A percentile compares a stretch with the other conserved stretches of the same genome.
phyloP scores from a whole-genome alignment of 73 alveolate species.

The Durusdinium trenchii region DNA sequence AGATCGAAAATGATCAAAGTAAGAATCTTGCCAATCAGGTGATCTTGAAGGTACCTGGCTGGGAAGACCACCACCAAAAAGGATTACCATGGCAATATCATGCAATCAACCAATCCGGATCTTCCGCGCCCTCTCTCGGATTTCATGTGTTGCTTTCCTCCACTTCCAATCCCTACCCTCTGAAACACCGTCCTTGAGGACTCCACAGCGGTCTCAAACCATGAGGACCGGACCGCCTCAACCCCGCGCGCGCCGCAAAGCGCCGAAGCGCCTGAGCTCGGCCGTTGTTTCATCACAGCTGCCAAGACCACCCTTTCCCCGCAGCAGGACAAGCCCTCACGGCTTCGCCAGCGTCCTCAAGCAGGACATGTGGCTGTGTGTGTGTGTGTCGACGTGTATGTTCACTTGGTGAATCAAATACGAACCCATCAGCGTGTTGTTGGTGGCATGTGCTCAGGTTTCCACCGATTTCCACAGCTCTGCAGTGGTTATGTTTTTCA shows the following conservation, averaged over 20 bases:
- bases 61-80: too few species aligned
- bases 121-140: neutral
- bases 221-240: neutral
- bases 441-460: neutral
- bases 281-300: slow-evolving; percentile 43
- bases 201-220: neutral
- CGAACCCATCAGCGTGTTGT: neutral
- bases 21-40: too few species aligned
- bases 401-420: neutral
- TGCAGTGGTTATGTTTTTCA: neutral
- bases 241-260: neutral
- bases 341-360: neutral
- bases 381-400: neutral
- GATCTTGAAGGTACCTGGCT: too few species aligned
- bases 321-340: neutral
- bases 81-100: too few species aligned
- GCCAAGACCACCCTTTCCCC: slow-evolving; percentile 41
- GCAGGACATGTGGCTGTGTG: neutral
- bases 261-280: neutral
- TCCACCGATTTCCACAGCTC: too few species aligned
- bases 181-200: too few species aligned
- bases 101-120: neutral
- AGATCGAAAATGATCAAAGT: too few species aligned
- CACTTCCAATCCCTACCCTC: too few species aligned
- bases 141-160: too few species aligned